Conservation (phyloP, 2,329 filamentous ascomycete genomes). For the Cordyceps cateniannulata region DNA sequence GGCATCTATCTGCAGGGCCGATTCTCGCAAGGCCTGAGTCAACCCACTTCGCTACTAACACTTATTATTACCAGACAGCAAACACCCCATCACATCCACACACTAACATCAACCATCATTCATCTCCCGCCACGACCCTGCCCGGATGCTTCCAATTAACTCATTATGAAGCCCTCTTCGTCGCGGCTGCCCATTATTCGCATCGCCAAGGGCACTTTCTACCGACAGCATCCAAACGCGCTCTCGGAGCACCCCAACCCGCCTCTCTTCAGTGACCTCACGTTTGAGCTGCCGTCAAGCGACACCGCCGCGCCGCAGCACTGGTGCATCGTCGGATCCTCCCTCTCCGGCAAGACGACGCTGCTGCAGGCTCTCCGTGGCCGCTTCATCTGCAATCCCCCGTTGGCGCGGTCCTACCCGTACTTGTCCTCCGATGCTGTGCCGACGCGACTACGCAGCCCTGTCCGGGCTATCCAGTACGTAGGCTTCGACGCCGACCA, state of each 20-base stretch:
- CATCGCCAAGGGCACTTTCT: conserved; percentile 77
- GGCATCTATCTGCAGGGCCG: no score
- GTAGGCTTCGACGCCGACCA: conserved; percentile 82
- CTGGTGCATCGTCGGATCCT: conserved; percentile 82
- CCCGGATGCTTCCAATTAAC: conserved; percentile 20
- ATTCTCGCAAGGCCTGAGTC: no score
- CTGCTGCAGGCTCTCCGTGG: conserved; percentile 76
- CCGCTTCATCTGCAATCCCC: conserved; percentile 67
- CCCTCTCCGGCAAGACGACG: conserved; percentile 71
- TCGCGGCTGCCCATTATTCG: conserved; percentile 54
- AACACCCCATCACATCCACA: not conserved
- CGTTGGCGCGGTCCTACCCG: conserved; percentile 70
- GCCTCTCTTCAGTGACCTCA: conserved; percentile 65
- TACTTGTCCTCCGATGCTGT: conserved; percentile 62
- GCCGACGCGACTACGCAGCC: conserved; percentile 47
- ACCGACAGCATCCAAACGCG: conserved; percentile 62
- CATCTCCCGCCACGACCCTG: conserved; percentile 5
- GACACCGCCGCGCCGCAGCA: conserved; percentile 44
- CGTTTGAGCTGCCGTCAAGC: conserved; percentile 60
- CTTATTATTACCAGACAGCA: not conserved
- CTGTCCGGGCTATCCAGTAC: conserved; percentile 70
- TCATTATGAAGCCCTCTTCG: conserved; percentile 30
- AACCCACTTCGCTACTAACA: not conserved
- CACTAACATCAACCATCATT: not conserved
- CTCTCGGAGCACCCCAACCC: conserved; percentile 51